A percentile compares a stretch with the other conserved stretches of the same genome.
Conservation (phyloP, 768 basidiomycete species). For the Mrakia gelida region DNA sequence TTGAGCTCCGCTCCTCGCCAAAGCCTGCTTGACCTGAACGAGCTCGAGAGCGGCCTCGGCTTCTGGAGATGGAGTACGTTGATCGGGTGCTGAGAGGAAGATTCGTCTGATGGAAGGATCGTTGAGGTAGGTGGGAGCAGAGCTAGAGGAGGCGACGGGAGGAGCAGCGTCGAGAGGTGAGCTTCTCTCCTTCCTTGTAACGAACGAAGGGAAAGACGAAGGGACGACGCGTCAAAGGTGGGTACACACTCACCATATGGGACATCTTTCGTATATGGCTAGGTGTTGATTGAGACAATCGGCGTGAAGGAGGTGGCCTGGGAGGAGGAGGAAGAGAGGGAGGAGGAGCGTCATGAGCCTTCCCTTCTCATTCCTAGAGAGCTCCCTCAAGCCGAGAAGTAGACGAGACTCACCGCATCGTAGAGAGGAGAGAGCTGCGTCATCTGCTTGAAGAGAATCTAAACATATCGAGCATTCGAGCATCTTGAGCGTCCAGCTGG, state of each 20-base stretch:
- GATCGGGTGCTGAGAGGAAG: background rate
- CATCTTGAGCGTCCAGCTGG: background rate
- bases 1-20: background rate
- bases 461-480: background rate
- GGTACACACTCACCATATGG: background rate
- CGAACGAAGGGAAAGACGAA: background rate
- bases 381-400: background rate
- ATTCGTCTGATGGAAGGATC: background rate
- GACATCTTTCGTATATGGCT: background rate
- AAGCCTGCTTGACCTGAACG: background rate
- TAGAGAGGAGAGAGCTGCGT: background rate
- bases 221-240: background rate
- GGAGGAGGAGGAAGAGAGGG: background rate
- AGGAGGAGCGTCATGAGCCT: background rate
- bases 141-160: too few species aligned
- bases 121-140: background rate
- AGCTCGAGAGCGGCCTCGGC: background rate
- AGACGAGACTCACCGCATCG: background rate
- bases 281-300: background rate
- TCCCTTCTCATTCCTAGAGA: background rate
- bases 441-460: background rate
- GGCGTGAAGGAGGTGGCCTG: background rate
- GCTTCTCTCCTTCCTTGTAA: background rate
- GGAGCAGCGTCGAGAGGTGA: slow-evolving; percentile 1
- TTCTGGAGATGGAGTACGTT: background rate